Conservation (phyloP, 305 asterid genomes). For the Fraxinus albicans region DNA sequence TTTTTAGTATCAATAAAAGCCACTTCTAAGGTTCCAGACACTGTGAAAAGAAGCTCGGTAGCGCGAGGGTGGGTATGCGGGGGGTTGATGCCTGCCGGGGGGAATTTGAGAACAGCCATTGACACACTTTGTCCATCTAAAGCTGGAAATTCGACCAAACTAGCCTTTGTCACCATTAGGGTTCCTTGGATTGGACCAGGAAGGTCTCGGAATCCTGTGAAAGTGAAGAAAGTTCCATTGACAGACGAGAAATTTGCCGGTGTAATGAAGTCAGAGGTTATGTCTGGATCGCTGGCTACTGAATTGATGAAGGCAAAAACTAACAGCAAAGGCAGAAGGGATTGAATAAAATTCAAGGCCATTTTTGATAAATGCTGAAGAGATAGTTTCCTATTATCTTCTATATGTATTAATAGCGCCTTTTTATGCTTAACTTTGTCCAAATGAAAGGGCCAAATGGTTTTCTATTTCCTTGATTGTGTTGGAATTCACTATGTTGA, state of each 20-base stretch:
- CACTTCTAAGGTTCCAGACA: background rate
- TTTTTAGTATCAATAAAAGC: background rate
- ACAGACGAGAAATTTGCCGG: background rate
- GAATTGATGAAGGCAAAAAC: background rate
- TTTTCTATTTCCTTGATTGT: background rate
- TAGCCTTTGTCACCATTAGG: conserved; percentile 1
- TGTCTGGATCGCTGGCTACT: conserved; percentile 3
- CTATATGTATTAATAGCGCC: background rate
- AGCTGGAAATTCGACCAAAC: conserved; percentile 1
- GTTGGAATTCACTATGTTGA: background rate
- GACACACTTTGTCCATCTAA: conserved; percentile 12
- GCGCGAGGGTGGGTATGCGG: conserved; percentile 17
- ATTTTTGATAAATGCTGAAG: background rate
- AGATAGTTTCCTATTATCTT: background rate
- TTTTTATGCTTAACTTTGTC: background rate
- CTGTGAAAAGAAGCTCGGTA: background rate
- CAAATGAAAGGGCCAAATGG: background rate
- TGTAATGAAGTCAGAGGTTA: background rate
- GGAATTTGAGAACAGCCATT: conserved; percentile 1
- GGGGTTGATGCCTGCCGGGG: background rate
- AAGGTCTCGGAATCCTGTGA: background rate
- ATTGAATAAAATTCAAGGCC: background rate
- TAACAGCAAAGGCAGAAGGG: background rate
- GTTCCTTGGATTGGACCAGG: background rate
- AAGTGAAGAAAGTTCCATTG: conserved; percentile 16